phyloP scores from a whole-genome alignment of 2,329 filamentous ascomycete genomes.

The Claviceps paspali region DNA sequence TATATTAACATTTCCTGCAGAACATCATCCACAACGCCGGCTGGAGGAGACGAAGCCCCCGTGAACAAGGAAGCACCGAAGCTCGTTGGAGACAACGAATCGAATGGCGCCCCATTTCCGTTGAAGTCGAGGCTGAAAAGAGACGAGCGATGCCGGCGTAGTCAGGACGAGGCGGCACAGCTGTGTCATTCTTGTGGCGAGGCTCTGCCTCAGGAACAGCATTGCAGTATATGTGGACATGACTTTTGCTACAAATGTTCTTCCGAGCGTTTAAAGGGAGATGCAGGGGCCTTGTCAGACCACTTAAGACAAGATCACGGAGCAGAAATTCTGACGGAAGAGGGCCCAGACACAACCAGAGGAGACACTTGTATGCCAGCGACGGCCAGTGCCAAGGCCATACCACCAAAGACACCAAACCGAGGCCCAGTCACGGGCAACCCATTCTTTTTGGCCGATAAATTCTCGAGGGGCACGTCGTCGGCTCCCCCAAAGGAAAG shows the following conservation, averaged over 20 bases:
- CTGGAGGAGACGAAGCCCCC: neutral
- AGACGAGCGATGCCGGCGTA: conserved; percentile 12
- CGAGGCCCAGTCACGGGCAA: conserved; percentile 13
- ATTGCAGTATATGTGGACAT: conserved; percentile 35
- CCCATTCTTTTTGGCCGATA: conserved; percentile 19
- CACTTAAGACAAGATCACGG: neutral
- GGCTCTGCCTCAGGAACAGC: conserved; percentile 20
- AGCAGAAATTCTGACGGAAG: neutral
- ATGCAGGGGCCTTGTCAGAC: neutral
- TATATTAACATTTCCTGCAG: conserved; percentile 1
- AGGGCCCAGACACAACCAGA: neutral
- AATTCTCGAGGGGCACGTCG: conserved; percentile 8
- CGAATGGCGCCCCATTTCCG: conserved; percentile 16
- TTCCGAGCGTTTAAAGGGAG: conserved; percentile 15
- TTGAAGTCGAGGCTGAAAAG: conserved; percentile 28
- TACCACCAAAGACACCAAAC: conserved; percentile 1
- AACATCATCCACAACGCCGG: neutral
- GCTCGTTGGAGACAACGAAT: conserved; percentile 21
- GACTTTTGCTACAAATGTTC: conserved; percentile 32
- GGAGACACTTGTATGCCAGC: too few relatives aligned
- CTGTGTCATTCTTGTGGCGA: conserved; percentile 36
- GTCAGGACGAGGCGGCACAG: conserved; percentile 15
- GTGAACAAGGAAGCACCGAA: conserved; percentile 12
- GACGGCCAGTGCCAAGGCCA: neutral
- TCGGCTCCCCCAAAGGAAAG: conserved; percentile 11